Conservation (phyloP, 305 asterid species). For the Solanum chacoense region DNA sequence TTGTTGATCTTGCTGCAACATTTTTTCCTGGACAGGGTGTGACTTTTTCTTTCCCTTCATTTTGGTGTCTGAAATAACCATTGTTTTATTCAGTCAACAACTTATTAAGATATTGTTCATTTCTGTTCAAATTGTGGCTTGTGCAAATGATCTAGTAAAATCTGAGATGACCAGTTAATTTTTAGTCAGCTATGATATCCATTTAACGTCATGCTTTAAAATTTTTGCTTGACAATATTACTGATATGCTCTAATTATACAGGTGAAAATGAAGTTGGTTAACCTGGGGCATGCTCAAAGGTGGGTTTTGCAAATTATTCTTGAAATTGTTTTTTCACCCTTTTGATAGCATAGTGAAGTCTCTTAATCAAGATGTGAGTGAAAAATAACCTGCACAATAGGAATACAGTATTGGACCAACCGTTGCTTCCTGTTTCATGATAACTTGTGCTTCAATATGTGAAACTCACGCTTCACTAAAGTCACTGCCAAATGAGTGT, state of each 20-base stretch:
- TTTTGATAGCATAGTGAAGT: background rate
- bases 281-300: conserved; percentile 82
- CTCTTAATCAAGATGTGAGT: background rate
- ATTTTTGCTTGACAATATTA: background rate
- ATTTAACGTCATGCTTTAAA: background rate
- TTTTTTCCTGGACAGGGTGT: background rate
- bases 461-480: background rate
- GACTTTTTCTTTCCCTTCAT: background rate
- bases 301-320: conserved; percentile 21
- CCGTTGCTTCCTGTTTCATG: background rate
- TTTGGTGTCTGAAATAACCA: background rate
- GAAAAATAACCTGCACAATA: background rate
- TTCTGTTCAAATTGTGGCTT: background rate
- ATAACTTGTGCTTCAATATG: background rate
- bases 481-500: background rate
- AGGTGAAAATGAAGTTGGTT: conserved; percentile 83
- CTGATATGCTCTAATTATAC: conserved; percentile 21
- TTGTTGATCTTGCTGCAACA: background rate
- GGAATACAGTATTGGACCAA: background rate
- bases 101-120: background rate
- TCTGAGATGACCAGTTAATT: background rate
- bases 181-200: background rate
- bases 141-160: background rate
- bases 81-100: background rate
- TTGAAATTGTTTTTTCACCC: background rate